Percentiles rank a stretch among this genome's conserved stretches.
phyloP scores from a whole-genome alignment of 768 basidiomycete genomes.

The Suillus fuscotomentosus region DNA sequence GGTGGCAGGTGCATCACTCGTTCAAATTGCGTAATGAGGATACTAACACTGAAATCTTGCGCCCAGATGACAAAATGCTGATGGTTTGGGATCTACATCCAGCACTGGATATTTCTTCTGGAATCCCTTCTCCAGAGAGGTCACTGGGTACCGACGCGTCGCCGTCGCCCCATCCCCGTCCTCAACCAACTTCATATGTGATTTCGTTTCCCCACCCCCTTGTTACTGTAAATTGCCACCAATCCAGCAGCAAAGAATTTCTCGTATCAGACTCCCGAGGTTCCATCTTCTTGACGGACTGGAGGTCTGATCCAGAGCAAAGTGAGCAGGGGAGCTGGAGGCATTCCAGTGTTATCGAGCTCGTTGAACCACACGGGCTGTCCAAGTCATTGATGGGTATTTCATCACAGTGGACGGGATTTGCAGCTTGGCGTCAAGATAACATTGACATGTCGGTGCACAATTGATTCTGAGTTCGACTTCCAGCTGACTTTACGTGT shows the following conservation, averaged over 20 bases:
- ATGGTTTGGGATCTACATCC: conserved; percentile 88
- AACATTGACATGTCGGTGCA: conserved; percentile 67
- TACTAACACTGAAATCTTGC: neutral
- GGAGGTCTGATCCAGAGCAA: conserved; percentile 68
- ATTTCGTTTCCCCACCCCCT: conserved; percentile 75
- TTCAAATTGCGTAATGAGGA: neutral
- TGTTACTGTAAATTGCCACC: conserved; percentile 65
- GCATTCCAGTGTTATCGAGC: conserved; percentile 65
- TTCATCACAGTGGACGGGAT: conserved; percentile 49
- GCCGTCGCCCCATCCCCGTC: conserved; percentile 36
- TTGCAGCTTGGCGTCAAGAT: conserved; percentile 69
- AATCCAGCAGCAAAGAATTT: conserved; percentile 73
- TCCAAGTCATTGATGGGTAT: conserved; percentile 49
- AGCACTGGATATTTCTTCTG: conserved; percentile 41
- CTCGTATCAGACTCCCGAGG: conserved; percentile 75
- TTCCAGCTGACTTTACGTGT: neutral
- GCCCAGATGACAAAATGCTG: conserved; percentile 74
- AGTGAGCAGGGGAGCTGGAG: conserved; percentile 54
- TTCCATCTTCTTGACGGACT: conserved; percentile 76
- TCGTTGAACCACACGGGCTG: conserved; percentile 67
- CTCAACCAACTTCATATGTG: conserved; percentile 77
- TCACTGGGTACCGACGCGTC: conserved; percentile 28
- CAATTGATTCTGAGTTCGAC: neutral
- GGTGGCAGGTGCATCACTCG: conserved; percentile 57
- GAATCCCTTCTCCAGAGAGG: conserved; percentile 29